phyloP scores from a whole-genome alignment of 1,284 basidiomycete genomes.

The Ganoderma lingzhi region DNA sequence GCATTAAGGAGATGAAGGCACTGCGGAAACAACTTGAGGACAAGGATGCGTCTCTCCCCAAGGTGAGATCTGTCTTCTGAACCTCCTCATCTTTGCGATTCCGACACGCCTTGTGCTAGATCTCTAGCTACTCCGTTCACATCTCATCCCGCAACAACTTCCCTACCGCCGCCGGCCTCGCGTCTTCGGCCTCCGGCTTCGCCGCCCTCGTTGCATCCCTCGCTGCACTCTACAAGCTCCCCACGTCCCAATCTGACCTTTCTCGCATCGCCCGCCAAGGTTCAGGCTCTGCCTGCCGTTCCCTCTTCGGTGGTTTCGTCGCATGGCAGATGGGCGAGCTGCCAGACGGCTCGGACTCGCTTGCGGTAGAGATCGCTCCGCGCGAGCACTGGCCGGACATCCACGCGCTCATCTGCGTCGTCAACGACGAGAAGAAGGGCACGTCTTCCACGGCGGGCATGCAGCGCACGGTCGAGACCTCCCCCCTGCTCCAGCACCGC shows the following conservation, averaged over 20 bases:
- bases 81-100: background rate
- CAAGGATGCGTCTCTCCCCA: conserved; percentile 65
- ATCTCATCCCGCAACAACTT: conserved; percentile 99
- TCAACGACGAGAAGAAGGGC: conserved; percentile 96
- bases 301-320: conserved; percentile 97
- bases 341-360: conserved; percentile 84
- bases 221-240: conserved; percentile 86
- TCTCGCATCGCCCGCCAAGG: conserved; percentile 97
- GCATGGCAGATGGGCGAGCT: conserved; percentile 89
- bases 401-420: conserved; percentile 97
- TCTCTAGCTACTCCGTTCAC: conserved; percentile 81
- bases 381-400: conserved; percentile 94
- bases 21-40: conserved; percentile 82
- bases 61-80: conserved; percentile 55
- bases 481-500: conserved; percentile 88
- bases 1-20: conserved; percentile 89
- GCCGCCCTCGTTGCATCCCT: conserved; percentile 95
- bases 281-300: conserved; percentile 97
- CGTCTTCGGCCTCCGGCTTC: conserved; percentile 97
- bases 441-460: conserved; percentile 96
- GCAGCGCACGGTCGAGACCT: conserved; percentile 97
- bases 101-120: conserved; percentile 48
- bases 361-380: conserved; percentile 89
- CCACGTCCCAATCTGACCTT: conserved; percentile 71
- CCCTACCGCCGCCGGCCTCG: conserved; percentile 97